Base-by-base conservation (phyloP, 2,329 filamentous ascomycete genomes). In the Fusarium nodosum region DNA sequence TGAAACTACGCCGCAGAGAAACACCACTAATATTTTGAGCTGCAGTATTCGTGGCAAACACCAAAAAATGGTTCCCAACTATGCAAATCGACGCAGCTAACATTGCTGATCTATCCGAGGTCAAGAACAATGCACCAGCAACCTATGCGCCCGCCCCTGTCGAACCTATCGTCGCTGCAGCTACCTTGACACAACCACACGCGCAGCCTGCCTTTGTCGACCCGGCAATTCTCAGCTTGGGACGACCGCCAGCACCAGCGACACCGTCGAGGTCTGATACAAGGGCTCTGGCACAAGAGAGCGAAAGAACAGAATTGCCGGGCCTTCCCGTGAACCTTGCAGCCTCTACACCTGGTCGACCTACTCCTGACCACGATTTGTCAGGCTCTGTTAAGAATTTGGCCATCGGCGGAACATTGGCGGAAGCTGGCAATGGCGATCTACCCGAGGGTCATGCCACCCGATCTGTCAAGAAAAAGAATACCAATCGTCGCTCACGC, bases 171-270 rank as follows among this genome's bases (percentile, higher is more conserved):
- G 60, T 70, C 39, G 60, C 76, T 24, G 72, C 76, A 16, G 69
- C 78, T 18, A 55, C 69, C 7, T 59, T 77, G 24, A 60, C 75
- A n/a, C 66, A 74, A 53, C 77, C 74, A 38, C 71, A 74, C 45
- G 62, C 72, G 54, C 77, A 81, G 67, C 72, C 81, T 31, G 74
- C 83, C 1, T 93, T 96, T 74, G 85, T 90, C n/a, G 93, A 97
- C 73, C 93, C 93, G 13, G 93, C 93, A 5, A 97, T 97, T 57
- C 77, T 97, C 46, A 94, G 92, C 76, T 87, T 93, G 51, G 83
- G 83, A 24, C 82, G 82, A 47, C 81, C 79, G 6, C 81, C 84
- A 2, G 76, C 70, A 28, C 74, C 76, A 0, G 74, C 60, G 16
- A 71, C 77, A 13, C 72, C 72, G 3, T 74, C 75, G 7, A 72